Evolutionary conservation across 139 green algal genomes (phyloP), one percentile per base, ranked within the genome.

Genomic region (Closterium sp.): DNA sequence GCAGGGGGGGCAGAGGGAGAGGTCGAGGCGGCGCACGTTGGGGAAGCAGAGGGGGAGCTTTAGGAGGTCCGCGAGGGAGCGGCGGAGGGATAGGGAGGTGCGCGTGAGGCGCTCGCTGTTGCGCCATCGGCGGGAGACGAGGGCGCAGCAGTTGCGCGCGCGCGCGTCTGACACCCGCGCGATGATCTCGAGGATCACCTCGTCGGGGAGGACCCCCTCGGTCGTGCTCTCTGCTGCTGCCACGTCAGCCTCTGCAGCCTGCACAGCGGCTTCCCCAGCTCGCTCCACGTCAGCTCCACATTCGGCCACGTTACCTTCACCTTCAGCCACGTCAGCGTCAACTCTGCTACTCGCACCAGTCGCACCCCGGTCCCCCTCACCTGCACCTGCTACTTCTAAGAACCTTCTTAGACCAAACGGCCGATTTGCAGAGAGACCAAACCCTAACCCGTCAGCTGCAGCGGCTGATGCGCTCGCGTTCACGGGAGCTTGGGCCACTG

Each of bases 51-150:
- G 34, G 31, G 89, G 89, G 25, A 91, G 34, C 25, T 31, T 3
- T 34, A 89, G 89, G 25, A 90, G 28, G n/a, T 91, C 89, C 35
- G 34, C 34, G 32, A 89, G 19, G 84, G n/a, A 35, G 36, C 34
- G 25, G 34, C 32, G 89, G 25, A 91, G 25, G 38, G 38, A 83
- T 21, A 91, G 89, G 25, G 23, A 33, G n/a, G 33, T 33, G 36
- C 89, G 34, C 36, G 89, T 91, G 28, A 89, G 89, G 10, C 89
- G 66, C 69, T 91, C 89, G 36, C 89, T 89, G 23, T 69, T 83
- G 31, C 76, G 66, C 89, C 89, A 91, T 30, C 34, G 25, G 0
- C 33, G n/a, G 23, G n/a, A 90, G 25, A 89, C 89, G 25, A 91
- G 30, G n/a, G 89, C 66, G 43, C 89, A 89, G 69, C 81, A 91